Conservation (phyloP, 495 filamentous ascomycete genomes). For the Aspergillus ellipticus region DNA sequence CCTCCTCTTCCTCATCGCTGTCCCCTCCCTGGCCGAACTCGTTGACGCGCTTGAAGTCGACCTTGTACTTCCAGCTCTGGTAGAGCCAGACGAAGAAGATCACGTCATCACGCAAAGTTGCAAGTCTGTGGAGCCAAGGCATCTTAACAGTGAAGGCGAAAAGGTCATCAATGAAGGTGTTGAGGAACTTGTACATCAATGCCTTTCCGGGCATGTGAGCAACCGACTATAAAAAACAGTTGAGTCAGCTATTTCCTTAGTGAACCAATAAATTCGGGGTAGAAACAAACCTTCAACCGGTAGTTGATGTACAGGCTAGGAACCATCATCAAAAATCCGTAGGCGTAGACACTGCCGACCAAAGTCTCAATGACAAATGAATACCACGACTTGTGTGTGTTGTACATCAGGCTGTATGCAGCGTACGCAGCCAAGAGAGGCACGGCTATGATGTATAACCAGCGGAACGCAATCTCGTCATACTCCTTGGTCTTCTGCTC, state of each 20-base stretch:
- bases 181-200: conserved; percentile 95
- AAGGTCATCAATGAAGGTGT: conserved; percentile 77
- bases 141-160: conserved; percentile 99
- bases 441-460: conserved; percentile 87
- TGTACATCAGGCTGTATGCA: conserved; percentile 83
- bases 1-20: conserved; percentile 68
- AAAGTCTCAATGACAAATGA: conserved; percentile 86
- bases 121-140: conserved; percentile 91
- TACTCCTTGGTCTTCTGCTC: conserved; percentile 98
- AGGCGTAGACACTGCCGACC: conserved; percentile 94
- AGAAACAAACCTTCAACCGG: conserved; percentile 64
- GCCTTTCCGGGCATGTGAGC: conserved; percentile 96
- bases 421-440: conserved; percentile 88
- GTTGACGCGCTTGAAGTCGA: conserved; percentile 90
- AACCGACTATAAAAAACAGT: conserved; percentile 56
- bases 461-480: conserved; percentile 95
- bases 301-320: conserved; percentile 98
- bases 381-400: conserved; percentile 98
- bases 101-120: conserved; percentile 89
- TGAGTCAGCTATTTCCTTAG: conserved; percentile 1
- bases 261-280: neutral
- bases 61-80: conserved; percentile 87
- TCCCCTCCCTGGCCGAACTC: conserved; percentile 96
- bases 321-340: conserved; percentile 99
- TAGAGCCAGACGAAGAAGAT: conserved; percentile 99